Evolutionary conservation across 805 yeast species (phyloP), one percentile per base, ranked within the genome.

Genomic region (Zygoascus tannicola): DNA sequence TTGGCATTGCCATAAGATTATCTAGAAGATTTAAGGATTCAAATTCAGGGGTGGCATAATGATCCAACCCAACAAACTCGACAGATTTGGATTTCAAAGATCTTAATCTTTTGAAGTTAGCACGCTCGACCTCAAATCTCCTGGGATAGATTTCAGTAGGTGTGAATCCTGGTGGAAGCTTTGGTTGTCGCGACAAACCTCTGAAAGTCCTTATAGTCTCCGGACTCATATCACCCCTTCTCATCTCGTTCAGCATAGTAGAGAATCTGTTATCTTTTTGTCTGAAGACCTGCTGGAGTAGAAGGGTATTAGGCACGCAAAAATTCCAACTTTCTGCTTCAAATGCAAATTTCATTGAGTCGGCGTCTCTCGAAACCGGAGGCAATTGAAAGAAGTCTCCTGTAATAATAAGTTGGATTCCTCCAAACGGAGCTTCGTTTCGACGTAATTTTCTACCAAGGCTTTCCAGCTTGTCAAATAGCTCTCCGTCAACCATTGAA

Each of bases 351-450:
- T 62, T 59, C 30, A 26, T 26, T n/a, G n/a, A n/a, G 30, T 34
- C 38, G 20, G 15, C 36, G 12, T 19, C 30, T 32, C 19, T 10
- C 28, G 67, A 68, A 15, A 90, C 94, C 0, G 98, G 97, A 1
- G 98, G 97, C 44, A 90, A 67, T 64, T 90, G 98, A 62, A 81
- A 88, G 59, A 90, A 92, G 62, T 90, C 98, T 15, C 98, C 98
- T 3, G 94, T 81, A 22, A 87, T 62, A 12, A 90, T 75, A 10
- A 90, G 55, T 59, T 90, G 97, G 38, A 92, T 80, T 0, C 97
- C 97, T 4, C 97, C 98, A 68, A 90, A 92, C 57, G 96, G 95
- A 39, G 53, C 54, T 8, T 64, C 55, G 22, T 51, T 60, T 21
- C 62, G 67, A 3, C 82, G 62, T 2, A 81, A 38, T 1, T 52